Conservation (phyloP, 495 filamentous ascomycete genomes). For the Aspergillus avenaceus region DNA sequence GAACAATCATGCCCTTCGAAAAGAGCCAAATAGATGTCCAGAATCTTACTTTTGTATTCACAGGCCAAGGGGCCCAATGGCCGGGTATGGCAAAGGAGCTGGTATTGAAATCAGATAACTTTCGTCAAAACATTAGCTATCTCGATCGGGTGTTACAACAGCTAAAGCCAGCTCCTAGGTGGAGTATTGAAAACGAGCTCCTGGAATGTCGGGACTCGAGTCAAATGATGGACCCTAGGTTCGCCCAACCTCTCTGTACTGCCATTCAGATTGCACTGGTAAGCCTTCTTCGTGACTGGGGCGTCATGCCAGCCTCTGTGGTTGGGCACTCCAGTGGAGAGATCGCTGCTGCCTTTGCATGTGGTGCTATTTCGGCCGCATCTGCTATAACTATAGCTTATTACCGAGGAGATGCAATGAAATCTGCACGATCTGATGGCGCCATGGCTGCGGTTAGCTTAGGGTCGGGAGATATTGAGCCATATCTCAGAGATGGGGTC, state of each 20-base stretch:
- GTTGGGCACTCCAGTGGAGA: slow-evolving; percentile 25
- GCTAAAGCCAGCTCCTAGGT: slow-evolving; percentile 1
- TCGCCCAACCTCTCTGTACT: slow-evolving; percentile 15
- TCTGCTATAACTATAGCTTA: slow-evolving; percentile 12
- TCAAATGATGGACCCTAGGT: slow-evolving; percentile 2
- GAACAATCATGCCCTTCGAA: background rate
- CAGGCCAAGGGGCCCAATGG: slow-evolving; percentile 26
- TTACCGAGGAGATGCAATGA: slow-evolving; percentile 13
- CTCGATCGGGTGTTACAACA: slow-evolving; percentile 17
- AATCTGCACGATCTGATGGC: background rate
- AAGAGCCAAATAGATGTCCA: no score
- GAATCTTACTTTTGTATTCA: slow-evolving; percentile 19
- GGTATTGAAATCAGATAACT: slow-evolving; percentile 2
- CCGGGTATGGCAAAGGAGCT: slow-evolving; percentile 11
- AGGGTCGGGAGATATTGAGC: slow-evolving; percentile 10
- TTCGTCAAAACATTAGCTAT: slow-evolving; percentile 10
- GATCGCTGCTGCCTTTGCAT: slow-evolving; percentile 25
- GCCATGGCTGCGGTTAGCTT: slow-evolving; percentile 36
- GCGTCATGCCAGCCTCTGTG: slow-evolving; percentile 13
- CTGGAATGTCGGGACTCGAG: background rate
- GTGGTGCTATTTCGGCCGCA: slow-evolving; percentile 5
- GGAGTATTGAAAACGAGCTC: slow-evolving; percentile 7
- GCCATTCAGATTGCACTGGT: slow-evolving; percentile 19
- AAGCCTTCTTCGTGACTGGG: slow-evolving; percentile 6
- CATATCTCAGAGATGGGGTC: slow-evolving; percentile 2